Base-by-base conservation (phyloP, 176 grass and related monocot genomes). In the Musa beccarii region DNA sequence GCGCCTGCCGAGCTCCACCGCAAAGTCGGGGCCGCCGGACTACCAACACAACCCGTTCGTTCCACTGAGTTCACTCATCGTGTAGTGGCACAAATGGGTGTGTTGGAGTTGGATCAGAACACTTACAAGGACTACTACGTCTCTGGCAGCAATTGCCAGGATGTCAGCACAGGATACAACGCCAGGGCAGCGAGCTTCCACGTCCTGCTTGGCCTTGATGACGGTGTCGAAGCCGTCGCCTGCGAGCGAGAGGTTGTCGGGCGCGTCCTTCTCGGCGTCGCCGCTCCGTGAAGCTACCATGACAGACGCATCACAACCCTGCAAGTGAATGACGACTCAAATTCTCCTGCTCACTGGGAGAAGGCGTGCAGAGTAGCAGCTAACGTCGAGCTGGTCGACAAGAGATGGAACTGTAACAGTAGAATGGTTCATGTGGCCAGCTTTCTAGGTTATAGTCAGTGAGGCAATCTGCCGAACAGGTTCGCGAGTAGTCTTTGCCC, bases 131-230 rank as follows among this genome's bases (percentile, higher is more conserved):
- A 57, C 19, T 26, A 96, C 86, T 13, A 91, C 89, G 8, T 92
- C 89, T 63, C 89, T 92, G 49, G 87, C 53, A 20, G 89, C 89
- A 49, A 96, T 79, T 1, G 85, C 82, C 11, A 96, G 64, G 79
- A 96, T 88, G 84, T 96, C 93, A 75, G 93, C 77, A 55, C 93
- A 96, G 69, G 93, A 96, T 52, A 96, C 93, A 0, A 86, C 83
- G 23, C 83, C 87, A 17, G 87, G 89, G 87, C 93, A 96, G 2
- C 13, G 16, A 2, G 9, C 19, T 79, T 96, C 93, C 69, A 96
- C 93, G 10, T 78, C 89, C 5, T 59, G 19, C 71, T 92, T 96
- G 51, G 76, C 85, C 19, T 75, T 80, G 59, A 90, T 75, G 64
- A 96, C 71, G 0, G 87, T 88, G 85, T 96, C 92, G 52, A 89